Evolutionary conservation across 2,329 filamentous ascomycete genomes (phyloP), one percentile per base, ranked within the genome.

Genomic region (Aureobasidium subglaciale): DNA sequence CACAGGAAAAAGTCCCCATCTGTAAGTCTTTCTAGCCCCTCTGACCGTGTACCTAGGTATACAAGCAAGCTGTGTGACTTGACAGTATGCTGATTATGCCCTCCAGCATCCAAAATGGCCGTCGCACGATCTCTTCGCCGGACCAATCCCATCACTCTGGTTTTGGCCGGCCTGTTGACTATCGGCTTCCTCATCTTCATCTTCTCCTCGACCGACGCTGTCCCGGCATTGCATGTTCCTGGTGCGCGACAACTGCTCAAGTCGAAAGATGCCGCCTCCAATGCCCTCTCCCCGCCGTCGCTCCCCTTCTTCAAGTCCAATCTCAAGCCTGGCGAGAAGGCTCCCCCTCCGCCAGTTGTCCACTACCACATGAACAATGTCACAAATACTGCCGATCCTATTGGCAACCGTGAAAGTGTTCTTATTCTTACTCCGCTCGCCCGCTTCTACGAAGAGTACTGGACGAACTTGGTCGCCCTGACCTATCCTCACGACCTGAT

Each of bases 301-400:
- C 83, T 87, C 57, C 84, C 86, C 30, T 89, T 88, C 72, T 78
- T 81, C 65, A 91, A 90, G 68, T 75, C 80, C 22, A 71, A 70
- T n/a, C 81, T 83, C 62, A 70, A 70, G 25, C 69, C 73, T 72
- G 57, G 80, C 77, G 70, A 74, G 73, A 41, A 79, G 76, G 67
- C 78, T 69, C 58, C 78, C 73, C 86, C 90, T 46, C 90, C 92
- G 54, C 91, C 92, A 8, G 91, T 99, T 43, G 83, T 88, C 34
- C 90, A 89, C 70, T 97, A 96, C 77, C 84, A 95, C 70, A 86
- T 99, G 73, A 97, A 97, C 78, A 91, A 92, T 73, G 82, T 97
- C 63, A 96, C 91, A 40, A 88, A 88, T 57, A 87, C 91, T 18
- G 70, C 79, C 50, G 80, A 87, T 61, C 89, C 93, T 1, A 76